Evolutionary conservation across 2,329 filamentous ascomycete genomes (phyloP), one percentile per base, ranked within the genome.

Genomic region (Verticillium nubilum): DNA sequence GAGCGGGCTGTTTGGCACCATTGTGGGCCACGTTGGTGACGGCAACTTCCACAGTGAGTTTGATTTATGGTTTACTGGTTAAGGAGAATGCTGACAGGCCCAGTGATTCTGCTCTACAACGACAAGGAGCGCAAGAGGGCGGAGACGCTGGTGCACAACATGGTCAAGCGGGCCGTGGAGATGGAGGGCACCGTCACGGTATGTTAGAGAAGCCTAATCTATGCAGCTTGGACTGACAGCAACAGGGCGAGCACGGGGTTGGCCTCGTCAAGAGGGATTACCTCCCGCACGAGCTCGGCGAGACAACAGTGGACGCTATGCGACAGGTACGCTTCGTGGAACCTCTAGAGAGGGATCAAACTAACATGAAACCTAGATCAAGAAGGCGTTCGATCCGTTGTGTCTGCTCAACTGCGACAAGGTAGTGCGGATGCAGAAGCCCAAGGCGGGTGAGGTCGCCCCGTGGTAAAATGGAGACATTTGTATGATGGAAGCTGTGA

Each of bases 201-300:
- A 67, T 67, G 79, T 68, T 25, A 27, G 19, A 26, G 3, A 6
- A 26, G 19, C 5, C 12, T 52, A 3, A 25, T 15, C 7, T 6
- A n/a, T 23, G n/a, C 2, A 6, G 33, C 12, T 47, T 58, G 65
- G 57, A 66, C 58, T 26, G 23, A 53, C 28, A 27, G 6, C 5
- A 2, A 37, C 59, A 84, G 81, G 91, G 91, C 58, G 91, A 96
- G 74, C 91, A 96, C 72, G 91, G 91, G 50, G 87, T 95, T 58
- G 91, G 91, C 6, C 77, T 96, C 54, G 89, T 94, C 59, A 96
- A 96, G 83, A 80, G 91, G 65, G 91, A 95, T 70, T 94, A 94
- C 69, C 80, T 96, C 52, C 81, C 86, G 10, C 88, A 93, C 68
- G 91, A 96, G 74, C 78, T 95, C 47, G 90, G 91, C 13, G 79